Conservation (phyloP, 495 filamentous ascomycete genomes). For the Penicillium canariense region DNA sequence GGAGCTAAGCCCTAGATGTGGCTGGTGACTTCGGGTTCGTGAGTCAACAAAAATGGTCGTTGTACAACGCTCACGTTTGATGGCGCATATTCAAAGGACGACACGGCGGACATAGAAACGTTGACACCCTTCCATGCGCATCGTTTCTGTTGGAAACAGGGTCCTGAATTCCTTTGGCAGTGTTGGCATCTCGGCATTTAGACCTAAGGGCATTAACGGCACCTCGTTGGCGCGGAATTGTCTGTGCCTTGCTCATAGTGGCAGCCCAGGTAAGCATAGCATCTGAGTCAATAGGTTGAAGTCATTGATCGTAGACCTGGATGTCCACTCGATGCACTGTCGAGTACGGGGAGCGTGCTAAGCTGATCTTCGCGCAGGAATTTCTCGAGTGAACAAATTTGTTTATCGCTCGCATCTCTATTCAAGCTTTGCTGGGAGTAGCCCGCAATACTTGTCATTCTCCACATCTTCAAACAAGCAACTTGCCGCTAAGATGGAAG, state of each 20-base stretch:
- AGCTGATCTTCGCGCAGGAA: neutral
- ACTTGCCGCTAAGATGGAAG: conserved; percentile 29
- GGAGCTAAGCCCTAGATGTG: conserved; percentile 16
- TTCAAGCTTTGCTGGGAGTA: neutral
- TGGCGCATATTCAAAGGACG: neutral
- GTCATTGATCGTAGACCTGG: neutral
- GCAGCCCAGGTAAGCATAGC: conserved; percentile 3
- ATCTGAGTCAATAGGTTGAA: neutral
- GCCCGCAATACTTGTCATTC: conserved; percentile 7
- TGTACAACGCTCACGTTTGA: neutral
- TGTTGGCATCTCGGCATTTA: conserved; percentile 16
- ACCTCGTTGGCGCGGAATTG: neutral
- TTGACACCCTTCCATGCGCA: conserved; percentile 20
- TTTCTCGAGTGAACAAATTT: neutral
- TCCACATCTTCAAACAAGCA: neutral
- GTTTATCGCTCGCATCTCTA: neutral
- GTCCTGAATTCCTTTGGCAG: conserved; percentile 16
- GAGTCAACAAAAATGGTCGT: conserved; percentile 22
- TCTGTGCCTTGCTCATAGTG: neutral
- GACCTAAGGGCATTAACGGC: conserved; percentile 4
- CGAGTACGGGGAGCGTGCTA: neutral
- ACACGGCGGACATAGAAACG: neutral
- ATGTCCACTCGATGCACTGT: neutral
- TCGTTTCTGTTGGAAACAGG: conserved; percentile 9
- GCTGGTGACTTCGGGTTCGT: conserved; percentile 15